Evolutionary conservation across 805 yeast species (phyloP), one percentile per base, ranked within the genome.

Genomic region (Soucietia sequanensis): DNA sequence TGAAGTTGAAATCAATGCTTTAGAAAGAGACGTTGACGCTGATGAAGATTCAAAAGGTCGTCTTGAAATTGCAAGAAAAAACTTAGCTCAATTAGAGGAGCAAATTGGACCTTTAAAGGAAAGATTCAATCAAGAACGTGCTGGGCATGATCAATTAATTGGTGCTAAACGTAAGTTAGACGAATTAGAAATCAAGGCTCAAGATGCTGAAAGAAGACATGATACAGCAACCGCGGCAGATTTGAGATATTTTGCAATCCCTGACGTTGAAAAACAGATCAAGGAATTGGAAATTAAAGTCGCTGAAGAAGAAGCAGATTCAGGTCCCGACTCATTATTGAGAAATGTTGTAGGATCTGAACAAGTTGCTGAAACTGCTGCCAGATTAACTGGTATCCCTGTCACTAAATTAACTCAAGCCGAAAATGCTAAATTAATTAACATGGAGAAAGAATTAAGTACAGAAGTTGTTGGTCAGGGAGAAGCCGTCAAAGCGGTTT

Each of bases 161-260:
- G 71, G 80, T 28, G 90, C 95, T 34, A 90, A 91, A 71, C 79
- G 88, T 65, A 87, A 84, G 62, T 74, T 93, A 47, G 97, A 91
- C 51, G 98, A 93, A 46, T 74, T 93, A 52, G 95, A 88, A 56
- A 80, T 77, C 57, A 93, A 93, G 66, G 98, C 98, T 4, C 75
- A 70, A 37, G 98, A 93, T 64, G 99, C 99, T 16, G 98, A 91
- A 61, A 87, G 99, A 75, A 84, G 97, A 57, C 86, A 86, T 45
- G 99, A 93, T 59, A 87, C 89, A 22, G 91, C 84, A 5, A 76
- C 96, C 8, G 95, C 95, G 34, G 98, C 99, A 14, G 99, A 93
- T 64, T 75, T 93, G 60, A 78, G 96, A 61, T 93, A 90, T 71
- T 93, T 88, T 71, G 99, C 98, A 18, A 93, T 93, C 54, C 99